Evolutionary conservation across 2,329 filamentous ascomycete species (phyloP), one percentile per base, ranked within the genome.

Genomic region (Harringtonia aguacate): DNA sequence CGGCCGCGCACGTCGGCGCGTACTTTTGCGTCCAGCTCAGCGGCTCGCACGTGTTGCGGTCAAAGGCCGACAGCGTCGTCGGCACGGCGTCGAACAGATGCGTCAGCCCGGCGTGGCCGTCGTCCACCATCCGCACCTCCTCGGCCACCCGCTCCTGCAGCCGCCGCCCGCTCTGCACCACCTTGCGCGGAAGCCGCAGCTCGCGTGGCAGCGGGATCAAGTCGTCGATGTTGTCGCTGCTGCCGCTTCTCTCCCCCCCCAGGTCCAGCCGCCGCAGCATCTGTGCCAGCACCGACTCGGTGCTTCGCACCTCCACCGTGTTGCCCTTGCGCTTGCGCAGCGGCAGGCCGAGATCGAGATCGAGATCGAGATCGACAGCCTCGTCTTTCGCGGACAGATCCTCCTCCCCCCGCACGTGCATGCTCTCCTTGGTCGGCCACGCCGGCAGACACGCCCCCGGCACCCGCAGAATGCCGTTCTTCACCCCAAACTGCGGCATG

Each of bases 11-110:
- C 22, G 61, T 63, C 0, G 92, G 92, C 0, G 84, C 77, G 62
- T 97, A 95, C 56, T 97, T 95, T 34, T 90, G 81, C 2, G 71
- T 61, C 92, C 92, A 98, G 9, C 77, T 63, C 24, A 73, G 63
- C 2, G 68, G 69, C 56, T 97, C 90, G 53, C 84, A 94, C 40
- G 72, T 73, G 9, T 81, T 84, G 49, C 67, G 74, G 58, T 98
- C 92, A 55, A 89, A 95, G 1, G 89, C 80, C 5, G 85, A 89
- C 13, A 89, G 67, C 0, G 70, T 70, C 1, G 68, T 70, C 36
- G 69, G 63, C 28, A 95, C 69, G 0, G 70, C 68, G 3, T 67
- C 59, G 53, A 80, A 85, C 2, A 87, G 65, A 3, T 30, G 22
- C 12, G 41, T 4, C 2, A 52, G 30, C 4, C 30, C 30, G 8